Percentiles rank a stretch among this genome's conserved stretches.
Evolutionary conservation across 331 rosid species (phyloP).

Genomic region (Rhamnella rubrinervis): DNA sequence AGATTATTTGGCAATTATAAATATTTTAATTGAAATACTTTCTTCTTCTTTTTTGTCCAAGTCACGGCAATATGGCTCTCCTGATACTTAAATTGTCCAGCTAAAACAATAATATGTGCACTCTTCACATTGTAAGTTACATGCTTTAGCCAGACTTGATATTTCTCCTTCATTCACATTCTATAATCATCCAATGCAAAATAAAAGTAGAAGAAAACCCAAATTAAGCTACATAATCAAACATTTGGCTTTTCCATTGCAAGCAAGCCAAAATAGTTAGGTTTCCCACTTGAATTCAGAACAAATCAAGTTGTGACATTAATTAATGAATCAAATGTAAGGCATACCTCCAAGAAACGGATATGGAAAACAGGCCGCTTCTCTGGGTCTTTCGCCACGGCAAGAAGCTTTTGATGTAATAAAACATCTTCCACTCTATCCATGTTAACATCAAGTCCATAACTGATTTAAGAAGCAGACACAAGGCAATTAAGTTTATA

Average conservation of each 20-base stretch:
- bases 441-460: slow-evolving; percentile 88
- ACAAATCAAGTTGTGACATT: neutral
- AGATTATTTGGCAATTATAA: neutral
- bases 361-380: slow-evolving; percentile 86
- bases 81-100: neutral
- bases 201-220: neutral
- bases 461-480: slow-evolving; percentile 36
- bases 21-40: too few relatives aligned
- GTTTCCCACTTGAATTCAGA: slow-evolving; percentile 1
- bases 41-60: neutral
- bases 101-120: neutral
- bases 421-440: slow-evolving; percentile 94
- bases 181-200: neutral
- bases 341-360: slow-evolving; percentile 76
- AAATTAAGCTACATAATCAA: neutral
- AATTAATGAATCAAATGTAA: slow-evolving; percentile 17
- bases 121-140: neutral
- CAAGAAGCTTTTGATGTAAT: slow-evolving; percentile 79
- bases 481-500: slow-evolving; percentile 12
- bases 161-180: neutral
- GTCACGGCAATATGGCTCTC: neutral
- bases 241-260: neutral
- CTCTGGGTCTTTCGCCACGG: slow-evolving; percentile 74
- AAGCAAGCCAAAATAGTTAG: slow-evolving; percentile 5
- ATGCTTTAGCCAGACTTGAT: neutral